Base-by-base conservation (phyloP, 371 early-diverging fungal species). In the Rhizomucor pusillus region DNA sequence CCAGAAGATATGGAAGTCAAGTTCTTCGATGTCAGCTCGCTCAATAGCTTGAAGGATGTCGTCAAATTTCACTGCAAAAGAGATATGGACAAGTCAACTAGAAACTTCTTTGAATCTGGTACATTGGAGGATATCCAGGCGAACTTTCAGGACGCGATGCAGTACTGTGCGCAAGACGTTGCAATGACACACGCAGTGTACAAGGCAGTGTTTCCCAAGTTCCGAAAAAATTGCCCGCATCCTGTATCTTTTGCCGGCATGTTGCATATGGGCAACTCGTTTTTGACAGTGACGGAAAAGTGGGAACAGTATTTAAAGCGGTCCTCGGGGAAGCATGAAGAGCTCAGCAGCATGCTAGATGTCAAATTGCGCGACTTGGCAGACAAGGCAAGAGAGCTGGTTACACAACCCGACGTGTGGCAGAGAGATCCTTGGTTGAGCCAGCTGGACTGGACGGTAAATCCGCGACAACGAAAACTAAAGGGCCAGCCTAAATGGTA, bases 171-270 rank as follows among this genome's bases (percentile, higher is more conserved):
- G 6, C 61, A 60, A n/a, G 99, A 98, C 70, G 98, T 97, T 0
- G 57, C 51, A 0, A 77, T 85, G 23, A 97, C 98, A 0, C 87
- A 88, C 39, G 57, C 66, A 22, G 81, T 97, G 4, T 95, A 86
- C 54, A 69, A 71, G 43, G 57, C 58, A 5, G 82, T 93, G 2
- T 85, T 89, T 0, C 90, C 92, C 6, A 67, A 71, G 29, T 98
- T 85, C 65, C 65, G 80, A 14, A 45, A 73, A 11, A 92, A 91
- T 45, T 96, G 96, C 60, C 95, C 97, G 9, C 92, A 97, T 59
- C 96, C 96, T 1, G 93, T 87, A 22, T 92, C 96, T 4, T 93
- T 97, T 73, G 89, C 90, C 0, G 98, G 98, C 3, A 89, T 92
- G 71, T 59, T 95, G 18, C 81, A 88, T 46, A 95, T 98, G 94